Percentiles rank a stretch among this genome's conserved stretches.
Evolutionary conservation across 176 grass and related monocot genomes (phyloP).

Genomic region (Hyparrhenia diplandra): DNA sequence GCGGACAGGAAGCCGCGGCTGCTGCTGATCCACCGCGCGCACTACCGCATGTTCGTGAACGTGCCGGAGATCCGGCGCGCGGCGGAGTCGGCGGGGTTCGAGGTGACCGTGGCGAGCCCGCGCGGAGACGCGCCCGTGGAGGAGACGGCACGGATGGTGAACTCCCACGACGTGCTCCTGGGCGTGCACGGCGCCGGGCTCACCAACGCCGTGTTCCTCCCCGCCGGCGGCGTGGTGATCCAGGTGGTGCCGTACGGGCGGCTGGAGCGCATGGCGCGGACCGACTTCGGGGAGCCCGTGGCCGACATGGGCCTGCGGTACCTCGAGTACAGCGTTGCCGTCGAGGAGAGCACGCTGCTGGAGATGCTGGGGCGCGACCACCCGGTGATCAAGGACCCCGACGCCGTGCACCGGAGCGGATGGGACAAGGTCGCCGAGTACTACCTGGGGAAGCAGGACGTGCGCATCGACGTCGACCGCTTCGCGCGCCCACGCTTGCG

Average conservation of each 20-base stretch:
- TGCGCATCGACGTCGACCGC: slow-evolving; percentile 43
- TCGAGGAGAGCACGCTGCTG: slow-evolving; percentile 72
- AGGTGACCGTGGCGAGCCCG: slow-evolving; percentile 38
- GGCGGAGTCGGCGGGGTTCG: slow-evolving; percentile 59
- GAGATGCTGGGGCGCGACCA: slow-evolving; percentile 61
- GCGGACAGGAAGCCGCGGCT: slow-evolving; percentile 47
- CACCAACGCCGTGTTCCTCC: slow-evolving; percentile 75
- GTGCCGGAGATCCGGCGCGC: slow-evolving; percentile 32
- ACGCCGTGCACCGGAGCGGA: slow-evolving; percentile 50
- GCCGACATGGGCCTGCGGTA: slow-evolving; percentile 57
- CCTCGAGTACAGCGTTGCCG: slow-evolving; percentile 60
- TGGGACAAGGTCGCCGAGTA: slow-evolving; percentile 76
- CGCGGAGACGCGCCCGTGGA: slow-evolving; percentile 35
- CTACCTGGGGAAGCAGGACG: slow-evolving; percentile 79
- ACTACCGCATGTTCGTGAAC: slow-evolving; percentile 60
- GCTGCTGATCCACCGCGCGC: slow-evolving; percentile 45
- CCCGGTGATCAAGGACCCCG: slow-evolving; percentile 62
- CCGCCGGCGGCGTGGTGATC: slow-evolving; percentile 46
- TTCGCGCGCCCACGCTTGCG: slow-evolving; percentile 49
- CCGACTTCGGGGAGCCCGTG: slow-evolving; percentile 55
- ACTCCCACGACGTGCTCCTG: slow-evolving; percentile 77
- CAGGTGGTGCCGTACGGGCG: slow-evolving; percentile 82
- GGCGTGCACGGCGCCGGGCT: slow-evolving; percentile 83
- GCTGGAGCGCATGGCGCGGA: slow-evolving; percentile 58
- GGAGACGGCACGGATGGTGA: slow-evolving; percentile 48